Base-by-base conservation (phyloP, 1,284 basidiomycete genomes). In the Ganoderma lingzhi region DNA sequence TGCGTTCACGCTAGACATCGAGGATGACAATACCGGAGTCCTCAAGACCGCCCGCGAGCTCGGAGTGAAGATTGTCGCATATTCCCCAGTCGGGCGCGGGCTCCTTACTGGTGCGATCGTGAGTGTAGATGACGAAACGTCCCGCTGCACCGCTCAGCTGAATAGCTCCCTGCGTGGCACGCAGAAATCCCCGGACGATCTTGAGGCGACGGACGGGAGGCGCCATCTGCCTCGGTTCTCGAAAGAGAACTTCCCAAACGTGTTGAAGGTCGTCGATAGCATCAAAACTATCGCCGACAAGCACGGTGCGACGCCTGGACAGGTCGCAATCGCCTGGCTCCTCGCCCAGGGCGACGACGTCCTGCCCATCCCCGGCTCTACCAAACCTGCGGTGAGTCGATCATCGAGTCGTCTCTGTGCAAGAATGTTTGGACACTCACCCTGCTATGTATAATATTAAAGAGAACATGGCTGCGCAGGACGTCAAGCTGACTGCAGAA, bases 81-180 rank as follows among this genome's bases (percentile, higher is more conserved):
- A 85, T 72, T 80, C 80, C 10, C 84, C 83, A 0, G 74, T 84
- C 19, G 83, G 83, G 8, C 74, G 81, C 3, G 86, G 86, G 0
- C 75, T 93, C 60, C 75, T 93, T 23, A 88, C 88, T 0, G 91
- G 91, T 0, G 78, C 79, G 73, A 83, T 85, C 73, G 84, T 84
- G 56, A 61, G 83, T 77, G 41, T 23, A 32, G n/a, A 9, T 17
- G n/a, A 23, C 23, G 23, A 23, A 23, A 0, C 23, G 23, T 23
- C 10, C 8, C 8, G 48, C 19, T 0, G 6, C 23, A 19, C 45
- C 5, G 6, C 23, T 30, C 15, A 14, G 12, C 51, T 30, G 23
- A 51, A 9, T 9, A 12, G n/a, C 48, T 53, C 12, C 1, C 10
- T 42, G 9, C 6, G 37, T 30, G 2, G 9, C 28, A 6, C 17